phyloP scores from a whole-genome alignment of 2,329 filamentous ascomycete genomes.

The Talaromyces sp. region DNA sequence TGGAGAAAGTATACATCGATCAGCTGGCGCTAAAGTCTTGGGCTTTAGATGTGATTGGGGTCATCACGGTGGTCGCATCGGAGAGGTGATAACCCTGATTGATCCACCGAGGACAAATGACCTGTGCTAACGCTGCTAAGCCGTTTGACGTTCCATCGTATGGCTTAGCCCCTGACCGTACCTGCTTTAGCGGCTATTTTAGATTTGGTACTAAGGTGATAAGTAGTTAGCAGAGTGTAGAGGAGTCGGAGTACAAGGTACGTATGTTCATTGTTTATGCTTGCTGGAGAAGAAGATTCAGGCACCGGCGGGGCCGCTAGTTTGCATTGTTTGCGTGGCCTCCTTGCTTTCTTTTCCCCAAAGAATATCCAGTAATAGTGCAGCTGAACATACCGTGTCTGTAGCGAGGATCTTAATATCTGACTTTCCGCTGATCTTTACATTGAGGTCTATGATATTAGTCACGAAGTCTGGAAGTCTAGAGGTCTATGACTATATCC shows the following conservation, averaged over 20 bases:
- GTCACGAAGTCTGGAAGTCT: too few species aligned
- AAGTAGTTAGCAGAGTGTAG: neutral
- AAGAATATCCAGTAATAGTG: too few species aligned
- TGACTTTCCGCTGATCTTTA: neutral
- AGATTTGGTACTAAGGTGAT: too few species aligned
- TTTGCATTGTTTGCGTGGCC: neutral
- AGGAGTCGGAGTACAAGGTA: neutral
- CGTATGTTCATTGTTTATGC: neutral
- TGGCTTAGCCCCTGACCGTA: neutral
- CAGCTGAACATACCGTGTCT: too few species aligned
- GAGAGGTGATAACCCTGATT: neutral
- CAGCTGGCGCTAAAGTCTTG: neutral
- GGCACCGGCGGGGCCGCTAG: neutral
- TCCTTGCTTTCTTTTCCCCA: neutral
- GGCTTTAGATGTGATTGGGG: neutral
- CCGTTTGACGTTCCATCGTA: conserved; percentile 12
- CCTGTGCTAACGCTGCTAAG: too few species aligned
- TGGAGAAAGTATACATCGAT: neutral
- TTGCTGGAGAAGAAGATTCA: neutral
- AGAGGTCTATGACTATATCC: too few species aligned
- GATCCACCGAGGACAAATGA: neutral
- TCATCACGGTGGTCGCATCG: neutral
- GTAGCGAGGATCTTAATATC: neutral
- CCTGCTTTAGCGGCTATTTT: neutral
- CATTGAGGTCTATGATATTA: neutral